These are phyloP conservation scores for Nakazawaea peltata DNA, from an alignment of 805 yeast species.

Conservation along the genomic window DNA sequence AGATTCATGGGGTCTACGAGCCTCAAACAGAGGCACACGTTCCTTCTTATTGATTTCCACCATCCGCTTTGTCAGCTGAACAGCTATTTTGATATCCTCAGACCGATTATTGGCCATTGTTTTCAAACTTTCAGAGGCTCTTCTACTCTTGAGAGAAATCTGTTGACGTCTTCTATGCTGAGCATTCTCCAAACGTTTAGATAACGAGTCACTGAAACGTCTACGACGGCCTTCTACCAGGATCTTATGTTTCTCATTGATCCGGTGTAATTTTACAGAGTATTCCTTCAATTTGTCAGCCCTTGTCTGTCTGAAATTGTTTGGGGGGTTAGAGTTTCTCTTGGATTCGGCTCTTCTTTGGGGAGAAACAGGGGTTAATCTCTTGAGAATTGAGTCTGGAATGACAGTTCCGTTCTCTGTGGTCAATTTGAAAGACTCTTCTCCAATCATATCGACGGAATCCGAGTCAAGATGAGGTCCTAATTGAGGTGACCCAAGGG, in stretches of 20 bases:
- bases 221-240: conserved; percentile 1
- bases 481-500: not conserved
- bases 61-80: too few relatives aligned
- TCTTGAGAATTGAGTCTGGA: conserved; percentile 4
- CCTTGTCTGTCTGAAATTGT: conserved; percentile 1
- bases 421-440: too few relatives aligned
- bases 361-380: conserved; percentile 9
- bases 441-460: not conserved
- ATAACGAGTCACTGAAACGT: conserved; percentile 4
- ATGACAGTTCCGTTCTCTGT: not conserved
- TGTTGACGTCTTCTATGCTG: conserved; percentile 1
- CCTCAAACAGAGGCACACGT: too few relatives aligned
- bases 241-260: conserved; percentile 2
- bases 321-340: not conserved
- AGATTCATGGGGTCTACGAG: too few relatives aligned
- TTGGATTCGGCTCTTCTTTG: not conserved
- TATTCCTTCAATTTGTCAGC: not conserved
- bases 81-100: too few relatives aligned
- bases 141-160: conserved; percentile 1
- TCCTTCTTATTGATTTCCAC: too few relatives aligned
- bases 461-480: not conserved
- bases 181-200: conserved; percentile 3
- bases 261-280: not conserved
- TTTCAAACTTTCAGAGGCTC: conserved; percentile 7
- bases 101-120: too few relatives aligned